These are phyloP conservation scores for Panaeolus cyanescens DNA, from an alignment of 768 basidiomycete species.

Conservation along the genomic window DNA sequence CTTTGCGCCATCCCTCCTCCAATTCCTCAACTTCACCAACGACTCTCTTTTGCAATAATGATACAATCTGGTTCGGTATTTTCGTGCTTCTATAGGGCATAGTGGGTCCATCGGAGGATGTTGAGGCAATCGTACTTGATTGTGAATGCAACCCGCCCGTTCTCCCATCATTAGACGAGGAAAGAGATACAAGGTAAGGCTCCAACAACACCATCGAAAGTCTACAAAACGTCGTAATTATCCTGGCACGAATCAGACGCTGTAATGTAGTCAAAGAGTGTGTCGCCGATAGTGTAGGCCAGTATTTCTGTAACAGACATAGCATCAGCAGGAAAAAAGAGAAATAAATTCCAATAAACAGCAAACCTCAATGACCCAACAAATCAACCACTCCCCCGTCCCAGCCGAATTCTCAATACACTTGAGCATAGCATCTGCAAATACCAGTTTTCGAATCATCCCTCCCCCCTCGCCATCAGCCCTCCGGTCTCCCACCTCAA, in stretches of 20 bases:
- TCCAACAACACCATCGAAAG: slow-evolving; percentile 35
- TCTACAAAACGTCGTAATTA: slow-evolving; percentile 38
- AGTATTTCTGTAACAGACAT: slow-evolving; percentile 42
- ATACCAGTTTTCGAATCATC: slow-evolving; percentile 33
- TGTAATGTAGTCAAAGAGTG: slow-evolving; percentile 46
- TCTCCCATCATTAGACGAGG: slow-evolving; percentile 1
- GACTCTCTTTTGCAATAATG: slow-evolving; percentile 44
- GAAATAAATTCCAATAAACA: neutral
- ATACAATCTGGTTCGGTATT: slow-evolving; percentile 33
- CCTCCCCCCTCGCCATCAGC: slow-evolving; percentile 19
- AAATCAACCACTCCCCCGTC: slow-evolving; percentile 52
- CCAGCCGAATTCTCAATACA: slow-evolving; percentile 51
- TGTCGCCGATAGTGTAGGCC: slow-evolving; percentile 42
- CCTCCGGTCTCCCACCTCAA: slow-evolving; percentile 34
- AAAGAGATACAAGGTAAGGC: slow-evolving; percentile 22
- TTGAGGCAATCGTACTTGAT: slow-evolving; percentile 10
- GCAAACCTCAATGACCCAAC: slow-evolving; percentile 51
- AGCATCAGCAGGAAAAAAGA: neutral
- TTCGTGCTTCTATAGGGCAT: neutral
- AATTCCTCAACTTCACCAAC: slow-evolving; percentile 51
- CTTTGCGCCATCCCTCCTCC: slow-evolving; percentile 13
- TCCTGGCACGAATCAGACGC: slow-evolving; percentile 47
- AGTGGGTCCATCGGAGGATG: neutral
- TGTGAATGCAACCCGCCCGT: slow-evolving; percentile 2
- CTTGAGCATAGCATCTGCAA: slow-evolving; percentile 49